These are phyloP conservation scores for Talaromyces nanjingensis DNA, from an alignment of 495 filamentous ascomycete genomes.

Conservation along the genomic window DNA sequence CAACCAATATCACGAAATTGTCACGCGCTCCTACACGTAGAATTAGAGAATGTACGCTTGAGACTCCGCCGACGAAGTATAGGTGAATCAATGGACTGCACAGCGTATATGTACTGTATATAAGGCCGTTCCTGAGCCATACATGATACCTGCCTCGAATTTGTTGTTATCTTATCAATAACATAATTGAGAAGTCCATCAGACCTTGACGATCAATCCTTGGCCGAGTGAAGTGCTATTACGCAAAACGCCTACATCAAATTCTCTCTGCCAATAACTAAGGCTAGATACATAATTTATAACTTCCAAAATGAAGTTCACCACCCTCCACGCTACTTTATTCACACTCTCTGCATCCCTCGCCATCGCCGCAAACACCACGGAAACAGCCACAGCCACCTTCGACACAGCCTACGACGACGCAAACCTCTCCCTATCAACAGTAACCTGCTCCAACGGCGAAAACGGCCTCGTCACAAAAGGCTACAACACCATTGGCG, in stretches of 20 bases:
- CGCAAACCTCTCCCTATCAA: slow-evolving; percentile 44
- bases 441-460: slow-evolving; percentile 51
- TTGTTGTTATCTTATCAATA: background rate
- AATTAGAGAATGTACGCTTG: background rate
- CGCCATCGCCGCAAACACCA: background rate
- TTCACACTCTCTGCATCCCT: background rate
- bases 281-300: background rate
- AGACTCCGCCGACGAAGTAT: background rate
- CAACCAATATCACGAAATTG: background rate
- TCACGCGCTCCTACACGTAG: background rate
- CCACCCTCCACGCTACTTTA: background rate
- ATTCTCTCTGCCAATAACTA: background rate
- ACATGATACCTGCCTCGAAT: background rate
- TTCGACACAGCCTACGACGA: slow-evolving; percentile 32
- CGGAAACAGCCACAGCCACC: slow-evolving; percentile 24
- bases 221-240: background rate
- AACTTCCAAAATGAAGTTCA: background rate
- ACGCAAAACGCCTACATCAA: background rate
- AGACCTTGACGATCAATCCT: background rate
- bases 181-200: background rate
- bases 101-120: background rate
- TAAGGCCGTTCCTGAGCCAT: background rate
- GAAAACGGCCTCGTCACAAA: slow-evolving; percentile 57
- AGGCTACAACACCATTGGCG: slow-evolving; percentile 60
- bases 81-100: background rate